Percentiles rank a stretch among this genome's conserved stretches.
Evolutionary conservation across 306 rosid genomes (phyloP).

Genomic region (Citrullus mucosospermus): DNA sequence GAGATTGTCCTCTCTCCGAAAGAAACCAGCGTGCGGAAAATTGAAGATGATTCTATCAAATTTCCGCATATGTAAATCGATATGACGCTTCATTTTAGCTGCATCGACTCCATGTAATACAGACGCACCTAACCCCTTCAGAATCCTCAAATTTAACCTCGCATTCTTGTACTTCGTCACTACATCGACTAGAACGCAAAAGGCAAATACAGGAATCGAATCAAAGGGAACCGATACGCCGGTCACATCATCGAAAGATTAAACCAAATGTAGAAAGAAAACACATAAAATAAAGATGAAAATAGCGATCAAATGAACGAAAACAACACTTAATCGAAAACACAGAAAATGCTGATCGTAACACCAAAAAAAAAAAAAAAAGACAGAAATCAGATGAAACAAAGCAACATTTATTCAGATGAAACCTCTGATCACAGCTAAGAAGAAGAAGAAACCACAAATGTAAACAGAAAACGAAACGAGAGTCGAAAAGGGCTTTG

Average conservation of each 20-base stretch:
- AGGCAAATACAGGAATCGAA: background rate
- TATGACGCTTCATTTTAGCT: slow-evolving; percentile 29
- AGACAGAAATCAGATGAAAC: background rate
- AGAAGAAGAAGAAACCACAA: background rate
- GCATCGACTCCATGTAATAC: slow-evolving; percentile 30
- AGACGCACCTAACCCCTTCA: background rate
- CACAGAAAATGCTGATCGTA: background rate
- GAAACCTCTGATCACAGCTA: background rate
- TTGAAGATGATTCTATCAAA: slow-evolving; percentile 45
- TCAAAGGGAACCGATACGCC: background rate
- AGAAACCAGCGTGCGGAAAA: slow-evolving; percentile 60
- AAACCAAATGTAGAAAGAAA: background rate
- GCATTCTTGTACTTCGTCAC: background rate
- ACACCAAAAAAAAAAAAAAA: too few relatives aligned
- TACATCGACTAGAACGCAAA: background rate
- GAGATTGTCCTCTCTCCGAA: slow-evolving; percentile 12
- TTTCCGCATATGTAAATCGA: background rate
- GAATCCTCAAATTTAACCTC: background rate
- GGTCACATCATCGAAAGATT: background rate
- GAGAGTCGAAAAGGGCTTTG: too few relatives aligned
- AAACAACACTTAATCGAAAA: background rate
- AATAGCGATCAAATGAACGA: background rate
- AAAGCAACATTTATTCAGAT: background rate
- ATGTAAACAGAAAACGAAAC: background rate
- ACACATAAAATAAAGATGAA: background rate